A percentile compares a stretch with the other conserved stretches of the same genome.
phyloP scores from a whole-genome alignment of 306 rosid species.

The Parietaria judaica region DNA sequence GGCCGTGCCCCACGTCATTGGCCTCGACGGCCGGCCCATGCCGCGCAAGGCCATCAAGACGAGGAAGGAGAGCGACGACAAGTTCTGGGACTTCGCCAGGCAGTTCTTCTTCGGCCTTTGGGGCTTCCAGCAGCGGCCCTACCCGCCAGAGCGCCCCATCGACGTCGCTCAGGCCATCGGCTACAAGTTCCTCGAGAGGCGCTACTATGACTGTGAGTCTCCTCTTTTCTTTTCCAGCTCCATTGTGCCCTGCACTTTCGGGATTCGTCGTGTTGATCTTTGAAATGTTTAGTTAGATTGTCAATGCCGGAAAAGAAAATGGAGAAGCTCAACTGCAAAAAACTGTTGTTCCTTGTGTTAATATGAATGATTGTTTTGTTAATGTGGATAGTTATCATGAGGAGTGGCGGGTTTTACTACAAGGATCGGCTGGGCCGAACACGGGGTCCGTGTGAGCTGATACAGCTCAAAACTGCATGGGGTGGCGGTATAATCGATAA shows the following conservation, averaged over 20 bases:
- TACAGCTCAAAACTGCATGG: constrained; percentile 83
- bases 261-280: too few relatives aligned
- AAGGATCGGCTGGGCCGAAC: constrained; percentile 92
- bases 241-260: too few relatives aligned
- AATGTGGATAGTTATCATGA: constrained; percentile 60
- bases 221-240: background rate
- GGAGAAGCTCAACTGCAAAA: background rate
- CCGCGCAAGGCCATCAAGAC: constrained; percentile 63
- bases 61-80: constrained; percentile 31
- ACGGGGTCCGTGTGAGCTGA: constrained; percentile 70
- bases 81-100: constrained; percentile 84
- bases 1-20: constrained; percentile 50
- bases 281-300: too few relatives aligned
- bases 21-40: constrained; percentile 84
- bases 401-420: constrained; percentile 72
- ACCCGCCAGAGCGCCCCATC: constrained; percentile 73
- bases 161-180: constrained; percentile 92
- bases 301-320: background rate
- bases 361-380: background rate
- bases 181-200: constrained; percentile 68
- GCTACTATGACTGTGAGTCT: constrained; percentile 88
- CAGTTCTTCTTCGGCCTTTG: constrained; percentile 82
- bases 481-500: constrained; percentile 87
- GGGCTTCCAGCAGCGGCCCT: constrained; percentile 81
- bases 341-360: background rate